Conservation (phyloP, 2,329 filamentous ascomycete species). For the Setomelanomma holmii region DNA sequence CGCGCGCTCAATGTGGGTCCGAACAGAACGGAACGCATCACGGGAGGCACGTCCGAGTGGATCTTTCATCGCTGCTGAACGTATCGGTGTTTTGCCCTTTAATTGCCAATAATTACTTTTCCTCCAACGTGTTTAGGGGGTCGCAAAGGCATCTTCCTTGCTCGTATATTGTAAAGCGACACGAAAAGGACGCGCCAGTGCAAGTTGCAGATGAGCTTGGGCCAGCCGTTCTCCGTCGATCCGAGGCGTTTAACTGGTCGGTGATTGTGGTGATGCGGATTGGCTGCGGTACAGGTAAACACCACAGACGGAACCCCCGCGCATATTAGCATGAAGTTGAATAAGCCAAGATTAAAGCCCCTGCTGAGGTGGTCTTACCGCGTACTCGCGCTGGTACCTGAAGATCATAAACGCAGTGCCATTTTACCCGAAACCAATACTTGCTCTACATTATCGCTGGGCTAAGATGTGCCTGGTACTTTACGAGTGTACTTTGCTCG, state of each 20-base stretch:
- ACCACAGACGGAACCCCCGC: no score
- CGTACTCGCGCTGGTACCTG: not conserved
- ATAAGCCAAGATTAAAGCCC: not conserved
- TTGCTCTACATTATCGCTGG: not conserved
- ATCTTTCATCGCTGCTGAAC: not conserved
- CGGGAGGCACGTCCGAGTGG: no score
- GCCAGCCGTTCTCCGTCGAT: conserved; percentile 11
- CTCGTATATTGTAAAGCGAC: not conserved
- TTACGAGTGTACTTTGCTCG: not conserved
- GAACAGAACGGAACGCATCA: no score
- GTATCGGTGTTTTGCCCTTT: conserved; percentile 1
- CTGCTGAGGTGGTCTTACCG: not conserved
- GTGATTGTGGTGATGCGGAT: not conserved
- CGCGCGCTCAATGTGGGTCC: no score
- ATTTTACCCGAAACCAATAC: not conserved
- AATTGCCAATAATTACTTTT: conserved; percentile 8
- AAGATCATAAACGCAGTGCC: not conserved
- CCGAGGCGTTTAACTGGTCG: not conserved
- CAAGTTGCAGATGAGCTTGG: no score
- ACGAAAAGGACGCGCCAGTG: no score
- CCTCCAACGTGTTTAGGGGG: not conserved
- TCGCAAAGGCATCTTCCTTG: not conserved
- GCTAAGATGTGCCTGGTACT: not conserved
- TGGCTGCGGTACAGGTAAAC: not conserved
- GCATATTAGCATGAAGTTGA: not conserved